Evolutionary conservation across 768 basidiomycete genomes (phyloP), one percentile per base, ranked within the genome.

Genomic region (Suillus lakei): DNA sequence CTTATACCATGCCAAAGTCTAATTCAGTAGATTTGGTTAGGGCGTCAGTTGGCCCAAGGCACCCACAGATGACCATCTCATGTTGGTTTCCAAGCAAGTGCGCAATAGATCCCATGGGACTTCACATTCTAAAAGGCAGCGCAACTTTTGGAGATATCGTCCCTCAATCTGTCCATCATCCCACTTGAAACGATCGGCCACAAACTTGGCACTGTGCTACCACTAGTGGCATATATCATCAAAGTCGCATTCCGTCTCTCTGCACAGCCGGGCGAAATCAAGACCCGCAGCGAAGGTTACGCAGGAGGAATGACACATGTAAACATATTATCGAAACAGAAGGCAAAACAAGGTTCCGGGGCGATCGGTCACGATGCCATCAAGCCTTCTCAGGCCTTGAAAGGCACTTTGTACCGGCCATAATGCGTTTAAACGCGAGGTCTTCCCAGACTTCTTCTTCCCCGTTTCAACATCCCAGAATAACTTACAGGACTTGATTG

Each of bases 281-380:
- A 63, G 55, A 64, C 15, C 48, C 50, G 50, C 36, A 62, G 28
- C 28, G 32, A 30, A 61, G 48, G 18, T 51, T 55, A 68, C 61
- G 23, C 64, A 39, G 51, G 21, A 59, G 16, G 64, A 65, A 63
- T 56, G 43, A 21, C 41, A 53, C 46, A 58, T 60, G 15, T 63
- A 44, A 34, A 44, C 59, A 53, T 34, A 58, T 55, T 56, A 39
- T 48, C 36, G 28, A 61, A 44, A 23, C 55, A 51, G 43, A 46
- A 68, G 32, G 46, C 53, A 56, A 66, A 74, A 70, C 72, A 75
- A 76, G 74, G 73, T 74, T 74, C 73, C 74, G 73, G 62, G 60
- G 51, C 50, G 16, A 58, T 66, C 73, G 73, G 70, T 73, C 63
- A 60, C 48, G 64, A 41, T 59, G 39, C 58, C 61, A 64, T 61